These are phyloP conservation scores for Teunomyces stri DNA, from an alignment of 805 yeast species.

Conservation along the genomic window DNA sequence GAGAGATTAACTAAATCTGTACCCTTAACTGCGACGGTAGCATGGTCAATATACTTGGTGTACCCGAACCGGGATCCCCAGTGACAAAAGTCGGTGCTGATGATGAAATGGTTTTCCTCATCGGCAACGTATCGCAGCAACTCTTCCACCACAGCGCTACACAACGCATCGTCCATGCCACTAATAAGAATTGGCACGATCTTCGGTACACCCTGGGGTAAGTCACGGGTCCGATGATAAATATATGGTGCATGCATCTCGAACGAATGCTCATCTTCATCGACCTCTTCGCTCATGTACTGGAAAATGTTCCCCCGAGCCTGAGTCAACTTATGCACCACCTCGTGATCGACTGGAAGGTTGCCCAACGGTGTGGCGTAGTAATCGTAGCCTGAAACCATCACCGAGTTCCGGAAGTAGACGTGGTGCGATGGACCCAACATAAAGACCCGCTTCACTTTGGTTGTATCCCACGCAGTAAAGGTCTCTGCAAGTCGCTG, in stretches of 20 bases:
- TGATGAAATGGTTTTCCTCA: constrained; percentile 62
- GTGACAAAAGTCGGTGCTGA: constrained; percentile 93
- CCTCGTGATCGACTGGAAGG: constrained; percentile 59
- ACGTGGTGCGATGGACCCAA: constrained; percentile 94
- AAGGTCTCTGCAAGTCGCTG: constrained; percentile 74
- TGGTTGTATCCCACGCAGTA: constrained; percentile 59
- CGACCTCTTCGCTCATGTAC: constrained; percentile 57
- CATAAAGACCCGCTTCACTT: constrained; percentile 64
- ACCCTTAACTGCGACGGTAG: not conserved
- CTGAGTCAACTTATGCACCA: constrained; percentile 33
- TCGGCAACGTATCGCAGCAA: constrained; percentile 55
- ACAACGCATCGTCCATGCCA: constrained; percentile 47
- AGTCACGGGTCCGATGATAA: constrained; percentile 43
- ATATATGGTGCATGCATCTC: constrained; percentile 92
- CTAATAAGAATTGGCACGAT: constrained; percentile 84
- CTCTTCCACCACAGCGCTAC: constrained; percentile 42
- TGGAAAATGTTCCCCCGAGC: constrained; percentile 42
- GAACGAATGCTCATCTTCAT: constrained; percentile 85
- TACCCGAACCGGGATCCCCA: constrained; percentile 62
- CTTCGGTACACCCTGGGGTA: constrained; percentile 33
- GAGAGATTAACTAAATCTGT: constrained; percentile 4
- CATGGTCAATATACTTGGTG: constrained; percentile 30
- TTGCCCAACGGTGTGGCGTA: constrained; percentile 85
- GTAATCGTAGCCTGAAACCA: constrained; percentile 48
- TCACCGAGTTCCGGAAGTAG: constrained; percentile 62